These are phyloP conservation scores for Colletotrichum acutatum DNA, from an alignment of 2,329 filamentous ascomycete genomes.

Conservation along the genomic window DNA sequence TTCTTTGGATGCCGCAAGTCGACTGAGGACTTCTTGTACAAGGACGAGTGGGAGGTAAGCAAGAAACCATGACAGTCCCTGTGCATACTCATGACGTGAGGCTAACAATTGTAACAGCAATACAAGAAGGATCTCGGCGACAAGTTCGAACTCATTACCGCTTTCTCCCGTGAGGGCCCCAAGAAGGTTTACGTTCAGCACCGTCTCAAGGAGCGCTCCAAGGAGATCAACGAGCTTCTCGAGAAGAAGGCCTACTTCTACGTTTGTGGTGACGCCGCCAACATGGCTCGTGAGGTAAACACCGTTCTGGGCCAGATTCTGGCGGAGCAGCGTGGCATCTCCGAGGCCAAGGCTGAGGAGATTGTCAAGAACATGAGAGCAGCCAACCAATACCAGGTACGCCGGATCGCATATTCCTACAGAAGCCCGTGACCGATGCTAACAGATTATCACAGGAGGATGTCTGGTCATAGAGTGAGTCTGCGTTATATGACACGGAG, in stretches of 20 bases:
- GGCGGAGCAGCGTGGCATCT: conserved; percentile 81
- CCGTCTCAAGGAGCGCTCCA: conserved; percentile 82
- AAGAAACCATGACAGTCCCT: too few relatives aligned
- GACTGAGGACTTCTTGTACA: conserved; percentile 92
- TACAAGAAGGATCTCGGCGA: conserved; percentile 87
- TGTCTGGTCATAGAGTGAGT: conserved; percentile 69
- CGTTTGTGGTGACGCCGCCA: conserved; percentile 96
- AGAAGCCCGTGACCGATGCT: conserved; percentile 39
- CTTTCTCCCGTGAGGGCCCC: conserved; percentile 89
- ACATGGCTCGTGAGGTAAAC: conserved; percentile 97
- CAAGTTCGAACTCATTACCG: conserved; percentile 89
- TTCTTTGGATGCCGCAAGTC: conserved; percentile 95
- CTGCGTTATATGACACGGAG: conserved; percentile 33
- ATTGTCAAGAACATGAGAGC: conserved; percentile 97
- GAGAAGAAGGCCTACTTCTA: conserved; percentile 94
- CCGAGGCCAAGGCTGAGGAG: conserved; percentile 91
- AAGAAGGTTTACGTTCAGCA: conserved; percentile 99
- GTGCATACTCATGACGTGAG: neutral
- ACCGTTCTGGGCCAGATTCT: conserved; percentile 88
- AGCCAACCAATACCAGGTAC: conserved; percentile 94
- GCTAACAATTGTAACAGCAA: conserved; percentile 63
- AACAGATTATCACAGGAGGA: conserved; percentile 66
- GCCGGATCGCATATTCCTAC: conserved; percentile 39
- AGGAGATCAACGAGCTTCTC: conserved; percentile 88
- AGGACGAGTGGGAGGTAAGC: conserved; percentile 91